Percentiles rank a stretch among this genome's conserved stretches.
phyloP scores from a whole-genome alignment of 192 early-diverging fungal species.

The Coemansia erecta region DNA sequence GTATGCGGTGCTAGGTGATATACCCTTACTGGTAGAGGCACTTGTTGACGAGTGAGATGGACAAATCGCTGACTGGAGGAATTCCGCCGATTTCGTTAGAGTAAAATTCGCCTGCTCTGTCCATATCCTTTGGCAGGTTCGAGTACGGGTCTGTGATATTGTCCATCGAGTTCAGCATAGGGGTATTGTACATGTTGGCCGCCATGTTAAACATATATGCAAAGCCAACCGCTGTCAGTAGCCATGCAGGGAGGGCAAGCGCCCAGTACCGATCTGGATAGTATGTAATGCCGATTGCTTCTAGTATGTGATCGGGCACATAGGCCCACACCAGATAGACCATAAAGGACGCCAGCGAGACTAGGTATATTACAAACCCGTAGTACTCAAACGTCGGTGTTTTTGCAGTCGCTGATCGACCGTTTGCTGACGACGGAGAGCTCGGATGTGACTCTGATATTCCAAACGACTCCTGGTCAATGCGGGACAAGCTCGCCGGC shows the following conservation, averaged over 20 bases:
- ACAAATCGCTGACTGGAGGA: constrained; percentile 42
- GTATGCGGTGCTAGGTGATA: no score
- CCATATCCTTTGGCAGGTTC: constrained; percentile 19
- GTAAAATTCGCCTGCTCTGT: constrained; percentile 19
- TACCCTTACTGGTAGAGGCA: constrained; percentile 59
- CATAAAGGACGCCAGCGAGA: constrained; percentile 71
- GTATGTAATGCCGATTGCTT: constrained; percentile 74
- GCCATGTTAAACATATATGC: constrained; percentile 73
- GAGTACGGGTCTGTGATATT: constrained; percentile 68
- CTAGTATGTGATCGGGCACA: constrained; percentile 71
- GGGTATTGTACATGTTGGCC: constrained; percentile 76
- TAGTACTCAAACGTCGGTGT: constrained; percentile 83
- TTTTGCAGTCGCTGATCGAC: constrained; percentile 43
- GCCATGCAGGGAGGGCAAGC: constrained; percentile 75
- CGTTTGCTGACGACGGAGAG: constrained; percentile 27
- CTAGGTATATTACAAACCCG: constrained; percentile 83
- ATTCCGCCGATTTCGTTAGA: constrained; percentile 46
- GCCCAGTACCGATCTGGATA: constrained; percentile 87
- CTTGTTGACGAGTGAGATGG: constrained; percentile 69
- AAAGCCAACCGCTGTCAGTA: constrained; percentile 71
- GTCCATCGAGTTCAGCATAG: constrained; percentile 66
- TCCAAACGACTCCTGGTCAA: constrained; percentile 19
- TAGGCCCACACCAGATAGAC: constrained; percentile 84
- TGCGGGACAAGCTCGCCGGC: background rate
- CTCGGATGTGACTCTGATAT: constrained; percentile 23